A percentile compares a stretch with the other conserved stretches of the same genome.
Conservation (phyloP, 441 rosid species). For the Erodium moschatum region DNA sequence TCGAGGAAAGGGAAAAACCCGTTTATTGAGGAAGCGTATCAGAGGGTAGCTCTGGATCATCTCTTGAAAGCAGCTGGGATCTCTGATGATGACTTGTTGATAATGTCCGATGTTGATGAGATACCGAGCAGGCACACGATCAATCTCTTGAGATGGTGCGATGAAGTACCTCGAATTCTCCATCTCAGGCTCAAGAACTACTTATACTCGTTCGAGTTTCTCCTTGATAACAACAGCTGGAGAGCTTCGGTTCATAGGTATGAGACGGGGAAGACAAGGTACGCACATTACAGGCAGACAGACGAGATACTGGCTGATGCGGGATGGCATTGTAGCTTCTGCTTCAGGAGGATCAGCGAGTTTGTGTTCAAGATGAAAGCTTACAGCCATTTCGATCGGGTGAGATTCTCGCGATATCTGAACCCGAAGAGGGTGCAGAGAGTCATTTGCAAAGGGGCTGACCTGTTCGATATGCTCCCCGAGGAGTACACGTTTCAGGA, state of each 20-base stretch:
- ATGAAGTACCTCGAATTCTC: slow-evolving; percentile 15
- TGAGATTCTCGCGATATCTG: slow-evolving; percentile 11
- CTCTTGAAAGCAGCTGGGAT: slow-evolving; percentile 3
- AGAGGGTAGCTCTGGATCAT: slow-evolving; percentile 19
- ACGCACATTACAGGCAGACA: too few relatives aligned
- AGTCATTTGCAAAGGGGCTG: slow-evolving; percentile 21
- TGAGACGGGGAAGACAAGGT: too few relatives aligned
- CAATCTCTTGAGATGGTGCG: slow-evolving; percentile 18
- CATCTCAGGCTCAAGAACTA: slow-evolving; percentile 20
- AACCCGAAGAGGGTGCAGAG: slow-evolving; percentile 18
- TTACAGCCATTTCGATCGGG: slow-evolving; percentile 20
- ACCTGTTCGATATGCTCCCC: slow-evolving; percentile 23
- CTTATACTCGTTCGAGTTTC: slow-evolving; percentile 22
- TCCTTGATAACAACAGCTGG: slow-evolving; percentile 9
- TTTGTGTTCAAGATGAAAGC: slow-evolving; percentile 11
- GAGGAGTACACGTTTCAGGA: slow-evolving; percentile 24
- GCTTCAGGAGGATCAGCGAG: too few relatives aligned
- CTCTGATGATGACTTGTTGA: too few relatives aligned
- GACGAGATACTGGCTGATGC: too few relatives aligned
- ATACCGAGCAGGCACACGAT: too few relatives aligned
- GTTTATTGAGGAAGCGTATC: slow-evolving; percentile 20
- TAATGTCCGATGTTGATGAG: too few relatives aligned
- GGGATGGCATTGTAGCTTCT: too few relatives aligned
- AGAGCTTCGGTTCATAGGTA: too few relatives aligned
- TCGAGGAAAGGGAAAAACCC: slow-evolving; percentile 17